phyloP scores from a whole-genome alignment of 2,329 filamentous ascomycete species.

The Zymoseptoria ardabiliae region DNA sequence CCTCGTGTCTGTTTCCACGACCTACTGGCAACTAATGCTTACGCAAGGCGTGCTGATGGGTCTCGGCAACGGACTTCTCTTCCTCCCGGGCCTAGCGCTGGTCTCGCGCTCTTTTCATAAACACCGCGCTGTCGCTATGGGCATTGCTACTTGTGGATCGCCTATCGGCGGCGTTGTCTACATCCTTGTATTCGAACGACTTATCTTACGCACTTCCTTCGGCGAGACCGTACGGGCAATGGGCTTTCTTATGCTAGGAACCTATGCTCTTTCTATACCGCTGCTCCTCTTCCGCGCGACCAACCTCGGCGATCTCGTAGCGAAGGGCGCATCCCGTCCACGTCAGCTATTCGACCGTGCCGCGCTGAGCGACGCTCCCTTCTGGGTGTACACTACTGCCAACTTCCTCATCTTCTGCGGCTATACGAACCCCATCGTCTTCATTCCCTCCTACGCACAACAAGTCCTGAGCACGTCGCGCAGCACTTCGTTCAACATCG shows the following conservation, averaged over 20 bases:
- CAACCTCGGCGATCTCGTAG: conserved; percentile 26
- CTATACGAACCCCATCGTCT: conserved; percentile 36
- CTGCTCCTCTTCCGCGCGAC: conserved; percentile 28
- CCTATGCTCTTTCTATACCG: conserved; percentile 32
- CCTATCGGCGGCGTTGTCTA: conserved; percentile 47
- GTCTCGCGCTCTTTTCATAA: conserved; percentile 42
- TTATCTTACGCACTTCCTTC: conserved; percentile 42
- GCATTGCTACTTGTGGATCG: conserved; percentile 40
- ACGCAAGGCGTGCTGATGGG: conserved; percentile 40
- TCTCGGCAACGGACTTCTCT: conserved; percentile 46
- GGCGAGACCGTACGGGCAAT: conserved; percentile 46
- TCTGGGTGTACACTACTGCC: conserved; percentile 30
- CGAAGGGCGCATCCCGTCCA: conserved; percentile 11
- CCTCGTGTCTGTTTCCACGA: conserved; percentile 41
- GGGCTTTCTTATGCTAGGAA: conserved; percentile 44
- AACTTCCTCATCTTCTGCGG: conserved; percentile 30
- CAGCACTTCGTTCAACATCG: conserved; percentile 44
- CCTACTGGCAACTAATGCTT: conserved; percentile 47
- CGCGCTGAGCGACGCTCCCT: conserved; percentile 35
- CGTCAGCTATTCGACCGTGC: conserved; percentile 32
- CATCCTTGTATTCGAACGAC: conserved; percentile 41
- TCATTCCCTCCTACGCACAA: conserved; percentile 34
- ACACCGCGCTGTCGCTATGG: conserved; percentile 40
- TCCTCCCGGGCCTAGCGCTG: conserved; percentile 44
- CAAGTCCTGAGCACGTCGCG: conserved; percentile 36